Conservation (phyloP, 352 stramenopile species). For the Phytophthora sp. region DNA sequence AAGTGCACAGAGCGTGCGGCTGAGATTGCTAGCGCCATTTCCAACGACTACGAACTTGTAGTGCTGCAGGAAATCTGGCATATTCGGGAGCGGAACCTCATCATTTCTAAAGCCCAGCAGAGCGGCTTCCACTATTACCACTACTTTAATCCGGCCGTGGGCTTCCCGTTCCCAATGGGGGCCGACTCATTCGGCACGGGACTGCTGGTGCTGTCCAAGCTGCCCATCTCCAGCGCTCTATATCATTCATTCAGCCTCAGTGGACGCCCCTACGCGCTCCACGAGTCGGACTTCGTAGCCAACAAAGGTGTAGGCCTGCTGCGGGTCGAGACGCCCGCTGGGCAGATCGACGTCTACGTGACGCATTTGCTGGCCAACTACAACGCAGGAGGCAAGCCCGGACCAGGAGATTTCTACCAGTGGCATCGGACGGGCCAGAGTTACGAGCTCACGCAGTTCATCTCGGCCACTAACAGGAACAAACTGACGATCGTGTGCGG, state of each 20-base stretch:
- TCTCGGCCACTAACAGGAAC: slow-evolving; percentile 62
- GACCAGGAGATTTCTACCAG: slow-evolving; percentile 70
- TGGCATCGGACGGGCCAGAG: slow-evolving; percentile 69
- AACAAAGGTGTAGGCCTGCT: slow-evolving; percentile 81
- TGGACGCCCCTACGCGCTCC: slow-evolving; percentile 76
- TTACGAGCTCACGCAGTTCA: slow-evolving; percentile 81
- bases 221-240: slow-evolving; percentile 61
- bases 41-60: slow-evolving; percentile 75
- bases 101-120: slow-evolving; percentile 64
- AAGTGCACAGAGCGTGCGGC: slow-evolving; percentile 69
- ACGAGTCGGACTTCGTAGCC: slow-evolving; percentile 82
- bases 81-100: slow-evolving; percentile 74
- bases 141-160: slow-evolving; percentile 84
- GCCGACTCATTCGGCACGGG: slow-evolving; percentile 80
- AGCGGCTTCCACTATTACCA: slow-evolving; percentile 79
- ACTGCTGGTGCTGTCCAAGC: slow-evolving; percentile 76
- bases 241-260: slow-evolving; percentile 84
- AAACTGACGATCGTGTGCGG: slow-evolving; percentile 68
- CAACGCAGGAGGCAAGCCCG: slow-evolving; percentile 69
- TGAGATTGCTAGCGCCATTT: slow-evolving; percentile 74
- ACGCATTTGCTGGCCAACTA: slow-evolving; percentile 85
- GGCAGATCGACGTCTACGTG: slow-evolving; percentile 77
- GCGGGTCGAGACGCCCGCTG: slow-evolving; percentile 61
- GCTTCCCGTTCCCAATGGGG: slow-evolving; percentile 75
- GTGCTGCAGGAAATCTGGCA: slow-evolving; percentile 88